A percentile compares a stretch with the other conserved stretches of the same genome.
Evolutionary conservation across 2,329 filamentous ascomycete species (phyloP).

Genomic region (Pseudogymnoascus destructans): DNA sequence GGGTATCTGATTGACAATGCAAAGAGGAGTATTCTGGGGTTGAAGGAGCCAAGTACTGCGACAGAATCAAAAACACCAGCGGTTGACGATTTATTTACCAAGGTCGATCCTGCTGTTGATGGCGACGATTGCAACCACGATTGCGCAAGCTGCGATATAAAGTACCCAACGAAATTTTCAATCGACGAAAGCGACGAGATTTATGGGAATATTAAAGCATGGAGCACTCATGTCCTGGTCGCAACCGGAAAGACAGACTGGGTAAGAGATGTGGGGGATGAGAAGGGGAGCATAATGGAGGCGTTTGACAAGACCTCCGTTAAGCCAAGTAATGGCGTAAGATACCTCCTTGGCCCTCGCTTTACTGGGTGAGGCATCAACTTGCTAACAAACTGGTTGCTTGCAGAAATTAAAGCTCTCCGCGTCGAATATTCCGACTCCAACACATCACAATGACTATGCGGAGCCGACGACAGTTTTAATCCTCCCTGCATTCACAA

Average conservation of each 20-base stretch:
- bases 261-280: slow-evolving; percentile 78
- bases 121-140: slow-evolving; percentile 83
- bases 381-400: neutral
- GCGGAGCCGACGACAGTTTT: slow-evolving; percentile 63
- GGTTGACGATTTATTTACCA: slow-evolving; percentile 48
- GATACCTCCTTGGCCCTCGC: slow-evolving; percentile 21
- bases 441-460: slow-evolving; percentile 50
- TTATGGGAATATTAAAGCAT: slow-evolving; percentile 76
- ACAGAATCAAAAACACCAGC: slow-evolving; percentile 9
- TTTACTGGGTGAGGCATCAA: neutral
- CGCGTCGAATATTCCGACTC: slow-evolving; percentile 79
- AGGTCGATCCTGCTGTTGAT: slow-evolving; percentile 62
- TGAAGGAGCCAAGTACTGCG: slow-evolving; percentile 15
- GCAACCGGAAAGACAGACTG: slow-evolving; percentile 95
- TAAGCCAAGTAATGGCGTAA: slow-evolving; percentile 55
- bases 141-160: slow-evolving; percentile 66
- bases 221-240: slow-evolving; percentile 79
- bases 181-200: slow-evolving; percentile 67
- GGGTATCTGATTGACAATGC: slow-evolving; percentile 21
- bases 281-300: slow-evolving; percentile 75
- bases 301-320: slow-evolving; percentile 46
- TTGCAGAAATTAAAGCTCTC: slow-evolving; percentile 75
- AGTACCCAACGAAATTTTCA: slow-evolving; percentile 59
- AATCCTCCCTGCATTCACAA: slow-evolving; percentile 70
- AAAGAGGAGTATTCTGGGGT: slow-evolving; percentile 19